Base-by-base conservation (phyloP, 164 flowering plant genomes). In the Platanus orientalis region DNA sequence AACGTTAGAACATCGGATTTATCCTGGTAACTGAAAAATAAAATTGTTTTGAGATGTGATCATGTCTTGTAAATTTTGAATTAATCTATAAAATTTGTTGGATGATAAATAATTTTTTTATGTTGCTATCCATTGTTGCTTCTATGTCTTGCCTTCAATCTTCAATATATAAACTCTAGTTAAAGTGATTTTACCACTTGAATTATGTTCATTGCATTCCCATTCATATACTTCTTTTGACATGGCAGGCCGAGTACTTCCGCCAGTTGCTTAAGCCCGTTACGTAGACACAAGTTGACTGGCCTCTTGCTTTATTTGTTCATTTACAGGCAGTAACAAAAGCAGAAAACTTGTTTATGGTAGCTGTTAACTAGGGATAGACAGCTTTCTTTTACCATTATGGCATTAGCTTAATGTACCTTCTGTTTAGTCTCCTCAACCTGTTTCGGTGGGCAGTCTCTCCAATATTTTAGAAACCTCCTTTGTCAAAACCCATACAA, bases 261-360 rank as follows among this genome's bases (percentile, higher is more conserved):
- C 88, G 90, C 57, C 92, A 83, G 75, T 75, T 87, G 82, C 92
- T 87, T 55, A 87, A 87, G 76, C 92, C 88, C 75, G 88, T 88
- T 32, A 88, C 88, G 90, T 85, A 88, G 24, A 28, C 53, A 63
- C 69, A 74, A 69, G n/a, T n/a, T n/a, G n/a, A 27, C 69, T 55
- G 60, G 65, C 34, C 42, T 68, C 58, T 29, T 21, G 30, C 27
- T 65, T 71, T 63, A 7, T 45, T 52, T 51, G 57, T 61, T 34
- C 63, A 36, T 66, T n/a, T n/a, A n/a, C n/a, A 64, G 67, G n/a
- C n/a, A n/a, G n/a, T n/a, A n/a, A n/a, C n/a, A n/a, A n/a, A n/a
- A n/a, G n/a, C 47, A 57, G 54, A 65, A 32, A 13, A 28, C 50
- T 48, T 64, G 70, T 36, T 29, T 60, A 26, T 59, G 67, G 51